Evolutionary conservation across 2,329 filamentous ascomycete genomes (phyloP), one percentile per base, ranked within the genome.

Genomic region (Rhynchosporium secalis): DNA sequence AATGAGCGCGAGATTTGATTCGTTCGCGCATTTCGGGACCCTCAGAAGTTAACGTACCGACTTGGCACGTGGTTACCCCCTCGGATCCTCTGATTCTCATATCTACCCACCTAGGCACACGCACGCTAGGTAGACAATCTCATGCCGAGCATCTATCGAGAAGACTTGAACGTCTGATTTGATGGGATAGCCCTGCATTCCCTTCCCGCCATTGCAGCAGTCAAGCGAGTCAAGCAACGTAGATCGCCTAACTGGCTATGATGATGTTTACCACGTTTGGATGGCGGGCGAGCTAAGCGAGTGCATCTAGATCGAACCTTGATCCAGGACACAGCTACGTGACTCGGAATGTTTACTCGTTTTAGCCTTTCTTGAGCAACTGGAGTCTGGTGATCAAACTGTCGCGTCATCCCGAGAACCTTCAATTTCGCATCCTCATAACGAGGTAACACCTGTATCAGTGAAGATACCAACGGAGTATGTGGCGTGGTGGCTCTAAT

Each of bases 271-370:
- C 38, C 26, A 28, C 15, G 56, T 47, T 60, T 59, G 56, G 47
- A 20, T 20, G 38, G 41, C 49, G 56, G 36, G 49, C 51, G 45
- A 62, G 58, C 58, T 60, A 65, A 65, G 62, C 60, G 58, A 60
- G 29, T n/a, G 46, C 33, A 26, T 31, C 43, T 12, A 56, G 48
- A 58, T 58, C 58, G 58, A 56, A 20, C 56, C 20, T 31, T 33
- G 38, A 36, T 10, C 33, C 33, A 36, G 6, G 33, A 31, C 45
- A 56, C 29, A 31, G 20, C 20, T 20, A 20, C 20, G 1, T 20
- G 20, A 56, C 43, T 63, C 48, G 52, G 20, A 41, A 61, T 65
- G 62, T 63, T 65, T 66, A 56, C 58, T 61, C 31, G 63, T 46
- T 20, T 20, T 20, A 20, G 20, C 20, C 20, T 20, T 20, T 20